Evolutionary conservation across 306 rosid species (phyloP), one percentile per base, ranked within the genome.

Genomic region (Gynostemma pentaphyllum): DNA sequence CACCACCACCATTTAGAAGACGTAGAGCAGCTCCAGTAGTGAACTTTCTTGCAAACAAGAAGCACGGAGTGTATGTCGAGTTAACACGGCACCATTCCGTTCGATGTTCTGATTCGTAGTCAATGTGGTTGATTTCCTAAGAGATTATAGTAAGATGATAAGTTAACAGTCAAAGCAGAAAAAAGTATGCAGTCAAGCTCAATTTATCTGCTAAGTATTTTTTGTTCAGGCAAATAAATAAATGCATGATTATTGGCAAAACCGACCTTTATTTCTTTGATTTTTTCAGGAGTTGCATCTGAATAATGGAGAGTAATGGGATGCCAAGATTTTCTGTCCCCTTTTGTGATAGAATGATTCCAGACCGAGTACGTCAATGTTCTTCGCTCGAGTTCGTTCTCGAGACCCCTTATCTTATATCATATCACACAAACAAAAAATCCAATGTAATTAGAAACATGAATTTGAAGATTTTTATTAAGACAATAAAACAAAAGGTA

Each of bases 41-140:
- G 71, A 72, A 72, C 41, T 77, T 77, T 57, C 81, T 69, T 15
- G 74, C 77, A 49, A 77, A 72, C 51, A 77, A 68, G 69, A 40
- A 77, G 42, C 75, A 77, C 9, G 74, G 22, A 24, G 61, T 16
- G 4, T 29, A 34, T 40, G 1, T 57, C 5, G 72, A 56, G 41
- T 44, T 34, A 19, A n/a, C 40, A 0, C 19, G 15, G 56, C 81
- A 77, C 60, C 60, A 57, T 39, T 68, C 75, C 0, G 45, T 64
- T 12, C 40, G 68, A 19, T 49, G 64, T 55, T 68, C 69, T 32
- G 55, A 30, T 66, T 68, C 74, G 21, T 68, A 57, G 57, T 55
- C 45, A 0, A 68, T 62, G 34, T 56, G 74, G 28, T 64, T 18
- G 60, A 64, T 72, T 39, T 64, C 81, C 81, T 72, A 69, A 16